phyloP scores from a whole-genome alignment of 1,139 yeast species.

The Torulaspora pretoriensis region DNA sequence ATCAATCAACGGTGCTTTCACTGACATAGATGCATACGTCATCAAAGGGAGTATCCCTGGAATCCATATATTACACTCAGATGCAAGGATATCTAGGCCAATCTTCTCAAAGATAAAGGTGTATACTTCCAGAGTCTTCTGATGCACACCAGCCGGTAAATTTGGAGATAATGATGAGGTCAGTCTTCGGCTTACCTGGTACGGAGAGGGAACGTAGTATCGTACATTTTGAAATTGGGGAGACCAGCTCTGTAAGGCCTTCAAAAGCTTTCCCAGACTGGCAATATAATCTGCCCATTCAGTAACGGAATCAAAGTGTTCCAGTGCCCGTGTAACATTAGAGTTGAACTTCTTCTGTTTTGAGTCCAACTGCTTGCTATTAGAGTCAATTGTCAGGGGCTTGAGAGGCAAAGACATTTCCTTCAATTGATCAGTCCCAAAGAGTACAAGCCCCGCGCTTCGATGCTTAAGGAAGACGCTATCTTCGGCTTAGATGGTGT shows the following conservation, averaged over 20 bases:
- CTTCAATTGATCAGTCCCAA: background rate
- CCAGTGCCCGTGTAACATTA: constrained; percentile 67
- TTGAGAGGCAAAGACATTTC: constrained; percentile 34
- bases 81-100: constrained; percentile 48
- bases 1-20: constrained; percentile 69
- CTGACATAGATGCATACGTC: constrained; percentile 82
- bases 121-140: constrained; percentile 76
- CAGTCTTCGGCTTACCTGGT: constrained; percentile 36
- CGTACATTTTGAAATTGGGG: constrained; percentile 53
- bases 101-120: constrained; percentile 62
- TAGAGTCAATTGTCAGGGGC: constrained; percentile 34
- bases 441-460: background rate
- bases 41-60: constrained; percentile 86
- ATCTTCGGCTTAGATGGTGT: background rate
- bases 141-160: constrained; percentile 93
- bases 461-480: background rate
- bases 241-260: constrained; percentile 58
- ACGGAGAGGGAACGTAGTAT: constrained; percentile 43
- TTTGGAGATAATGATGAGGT: constrained; percentile 63
- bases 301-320: constrained; percentile 75
- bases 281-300: constrained; percentile 99
- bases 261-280: constrained; percentile 70
- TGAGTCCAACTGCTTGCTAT: constrained; percentile 39
- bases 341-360: constrained; percentile 66
- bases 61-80: constrained; percentile 64